Conservation (phyloP, 140 eudicot genomes). For the Ambrosia hybrid region DNA sequence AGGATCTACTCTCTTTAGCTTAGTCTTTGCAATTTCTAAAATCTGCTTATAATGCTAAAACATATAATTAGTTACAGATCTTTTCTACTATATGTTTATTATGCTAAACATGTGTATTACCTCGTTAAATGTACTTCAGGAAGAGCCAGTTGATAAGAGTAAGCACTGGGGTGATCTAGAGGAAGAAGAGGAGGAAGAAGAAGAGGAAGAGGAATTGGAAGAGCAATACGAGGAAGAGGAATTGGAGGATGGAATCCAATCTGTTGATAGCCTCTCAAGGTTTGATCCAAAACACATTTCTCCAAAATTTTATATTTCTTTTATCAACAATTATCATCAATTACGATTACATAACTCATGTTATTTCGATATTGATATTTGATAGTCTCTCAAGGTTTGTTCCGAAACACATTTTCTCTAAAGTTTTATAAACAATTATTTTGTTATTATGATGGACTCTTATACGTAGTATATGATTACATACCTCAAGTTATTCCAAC, state of each 20-base stretch:
- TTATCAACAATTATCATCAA: not conserved
- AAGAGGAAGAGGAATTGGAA: slow-evolving; percentile 86
- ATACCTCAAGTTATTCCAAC: too few species aligned
- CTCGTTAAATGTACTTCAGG: slow-evolving; percentile 45
- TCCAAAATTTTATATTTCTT: not conserved
- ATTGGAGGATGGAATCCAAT: slow-evolving; percentile 86
- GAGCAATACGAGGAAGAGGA: slow-evolving; percentile 79
- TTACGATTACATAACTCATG: not conserved
- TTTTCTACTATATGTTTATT: not conserved
- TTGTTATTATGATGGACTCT: too few species aligned
- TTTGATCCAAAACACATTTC: slow-evolving; percentile 18
- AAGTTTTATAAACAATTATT: too few species aligned
- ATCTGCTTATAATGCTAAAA: not conserved
- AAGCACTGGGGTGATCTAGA: slow-evolving; percentile 99
- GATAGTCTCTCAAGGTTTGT: too few species aligned
- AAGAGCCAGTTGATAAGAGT: slow-evolving; percentile 93
- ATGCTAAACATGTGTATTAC: not conserved
- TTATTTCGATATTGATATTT: too few species aligned
- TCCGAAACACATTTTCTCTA: too few species aligned
- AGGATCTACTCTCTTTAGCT: not conserved
- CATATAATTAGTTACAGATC: not conserved
- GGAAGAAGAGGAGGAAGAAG: slow-evolving; percentile 93
- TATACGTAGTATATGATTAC: too few species aligned
- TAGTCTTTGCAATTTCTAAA: not conserved
- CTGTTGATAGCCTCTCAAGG: slow-evolving; percentile 97